Conservation (phyloP, 495 filamentous ascomycete species). For the Podospora fimiseda region DNA sequence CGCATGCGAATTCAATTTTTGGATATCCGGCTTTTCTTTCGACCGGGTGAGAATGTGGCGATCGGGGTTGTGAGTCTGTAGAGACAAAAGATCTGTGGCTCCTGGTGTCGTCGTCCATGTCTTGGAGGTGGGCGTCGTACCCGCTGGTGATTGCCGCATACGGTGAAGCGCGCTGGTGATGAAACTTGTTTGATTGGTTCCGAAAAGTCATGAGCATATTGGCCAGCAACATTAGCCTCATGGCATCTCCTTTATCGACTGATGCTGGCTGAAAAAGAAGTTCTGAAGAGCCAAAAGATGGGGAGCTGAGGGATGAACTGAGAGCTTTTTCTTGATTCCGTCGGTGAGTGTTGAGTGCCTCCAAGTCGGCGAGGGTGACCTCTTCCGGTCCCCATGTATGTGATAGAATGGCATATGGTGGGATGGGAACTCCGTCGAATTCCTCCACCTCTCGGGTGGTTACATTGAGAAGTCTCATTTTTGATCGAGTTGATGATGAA, state of each 20-base stretch:
- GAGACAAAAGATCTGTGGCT: neutral
- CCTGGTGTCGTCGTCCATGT: constrained; percentile 4
- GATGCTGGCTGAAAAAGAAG: neutral
- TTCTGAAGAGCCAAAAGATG: neutral
- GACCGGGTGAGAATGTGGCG: constrained; percentile 8
- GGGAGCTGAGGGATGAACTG: neutral
- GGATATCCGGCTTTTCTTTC: constrained; percentile 19
- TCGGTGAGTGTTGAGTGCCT: constrained; percentile 8
- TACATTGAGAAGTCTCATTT: constrained; percentile 37
- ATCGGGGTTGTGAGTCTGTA: neutral
- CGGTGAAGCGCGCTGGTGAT: neutral
- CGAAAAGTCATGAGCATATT: constrained; percentile 25
- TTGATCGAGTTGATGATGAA: neutral
- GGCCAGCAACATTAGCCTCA: constrained; percentile 21
- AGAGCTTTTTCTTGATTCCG: neutral
- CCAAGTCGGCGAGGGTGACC: constrained; percentile 23
- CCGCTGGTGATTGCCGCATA: constrained; percentile 12
- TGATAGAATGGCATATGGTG: constrained; percentile 39
- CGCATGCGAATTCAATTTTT: constrained; percentile 19
- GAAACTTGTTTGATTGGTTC: neutral
- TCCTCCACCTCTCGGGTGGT: constrained; percentile 28
- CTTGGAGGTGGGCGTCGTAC: neutral
- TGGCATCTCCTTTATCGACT: constrained; percentile 14
- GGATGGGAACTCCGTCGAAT: constrained; percentile 26
- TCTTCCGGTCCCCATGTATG: constrained; percentile 39